These are phyloP conservation scores for Phytophthora rubi DNA, from an alignment of 352 stramenopile genomes.

Conservation along the genomic window DNA sequence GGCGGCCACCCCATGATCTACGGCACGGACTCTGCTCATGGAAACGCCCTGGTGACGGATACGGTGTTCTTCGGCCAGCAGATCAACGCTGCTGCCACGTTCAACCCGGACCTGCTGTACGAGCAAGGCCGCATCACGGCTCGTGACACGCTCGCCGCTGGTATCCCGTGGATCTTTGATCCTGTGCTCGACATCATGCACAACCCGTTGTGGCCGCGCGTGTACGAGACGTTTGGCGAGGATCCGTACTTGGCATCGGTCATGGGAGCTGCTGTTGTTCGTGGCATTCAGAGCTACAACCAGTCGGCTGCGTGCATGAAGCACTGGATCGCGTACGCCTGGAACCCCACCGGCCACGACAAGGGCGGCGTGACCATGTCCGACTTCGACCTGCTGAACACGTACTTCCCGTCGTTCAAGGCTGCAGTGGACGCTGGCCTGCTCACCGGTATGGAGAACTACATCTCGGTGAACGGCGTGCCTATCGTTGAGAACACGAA, in stretches of 20 bases:
- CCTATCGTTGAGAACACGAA: slow-evolving; percentile 77
- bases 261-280: slow-evolving; percentile 68
- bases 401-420: slow-evolving; percentile 73
- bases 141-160: slow-evolving; percentile 77
- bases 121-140: slow-evolving; percentile 40
- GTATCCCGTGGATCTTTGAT: slow-evolving; percentile 86
- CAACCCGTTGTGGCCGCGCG: slow-evolving; percentile 80
- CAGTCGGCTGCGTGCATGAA: slow-evolving; percentile 45
- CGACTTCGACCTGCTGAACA: slow-evolving; percentile 68
- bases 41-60: background rate
- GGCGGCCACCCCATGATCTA: slow-evolving; percentile 1
- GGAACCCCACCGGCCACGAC: slow-evolving; percentile 74
- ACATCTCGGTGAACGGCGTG: slow-evolving; percentile 89
- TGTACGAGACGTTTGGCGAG: slow-evolving; percentile 93
- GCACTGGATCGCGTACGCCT: slow-evolving; percentile 78
- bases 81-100: slow-evolving; percentile 80
- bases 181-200: slow-evolving; percentile 76
- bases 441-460: slow-evolving; percentile 90
- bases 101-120: slow-evolving; percentile 47
- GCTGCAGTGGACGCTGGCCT: slow-evolving; percentile 65
- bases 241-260: slow-evolving; percentile 70
- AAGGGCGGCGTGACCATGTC: slow-evolving; percentile 60
- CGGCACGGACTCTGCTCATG: background rate
- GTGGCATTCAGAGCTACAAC: slow-evolving; percentile 65
- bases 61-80: slow-evolving; percentile 76